These are phyloP conservation scores for Clavispora santaluciae DNA, from an alignment of 805 yeast species.

Conservation along the genomic window DNA sequence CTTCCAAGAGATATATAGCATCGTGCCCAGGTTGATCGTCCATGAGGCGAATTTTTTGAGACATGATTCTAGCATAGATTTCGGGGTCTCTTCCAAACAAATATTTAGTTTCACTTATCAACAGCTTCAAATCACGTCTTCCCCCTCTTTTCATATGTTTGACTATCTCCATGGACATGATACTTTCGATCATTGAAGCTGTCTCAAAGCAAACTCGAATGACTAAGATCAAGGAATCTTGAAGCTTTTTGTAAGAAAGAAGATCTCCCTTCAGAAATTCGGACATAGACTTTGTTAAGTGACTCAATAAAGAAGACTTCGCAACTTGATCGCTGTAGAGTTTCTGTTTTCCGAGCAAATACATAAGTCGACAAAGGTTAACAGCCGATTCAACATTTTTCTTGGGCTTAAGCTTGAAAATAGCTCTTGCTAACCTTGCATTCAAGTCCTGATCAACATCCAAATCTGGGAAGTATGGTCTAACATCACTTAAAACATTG, in stretches of 20 bases:
- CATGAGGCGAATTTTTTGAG: constrained; percentile 40
- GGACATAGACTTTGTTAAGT: constrained; percentile 42
- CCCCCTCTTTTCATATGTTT: constrained; percentile 19
- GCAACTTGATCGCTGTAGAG: constrained; percentile 37
- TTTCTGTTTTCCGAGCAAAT: constrained; percentile 48
- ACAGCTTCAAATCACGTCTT: constrained; percentile 27
- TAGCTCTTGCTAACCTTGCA: constrained; percentile 35
- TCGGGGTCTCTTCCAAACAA: constrained; percentile 47
- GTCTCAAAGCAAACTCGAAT: constrained; percentile 71
- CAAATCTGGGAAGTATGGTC: constrained; percentile 11
- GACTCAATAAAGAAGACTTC: constrained; percentile 42
- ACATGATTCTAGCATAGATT: constrained; percentile 41
- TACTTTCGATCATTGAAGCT: constrained; percentile 40
- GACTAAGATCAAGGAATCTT: constrained; percentile 42
- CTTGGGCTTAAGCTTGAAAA: constrained; percentile 34
- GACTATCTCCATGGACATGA: constrained; percentile 49
- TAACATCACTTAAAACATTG: constrained; percentile 5
- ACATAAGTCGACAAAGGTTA: constrained; percentile 50
- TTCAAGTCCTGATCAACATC: constrained; percentile 15
- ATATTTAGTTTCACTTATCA: constrained; percentile 46
- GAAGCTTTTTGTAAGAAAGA: constrained; percentile 5
- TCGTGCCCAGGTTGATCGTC: constrained; percentile 26
- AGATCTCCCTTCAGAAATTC: constrained; percentile 20
- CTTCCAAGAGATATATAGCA: constrained; percentile 18
- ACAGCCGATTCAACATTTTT: constrained; percentile 7